A percentile compares a stretch with the other conserved stretches of the same genome.
Evolutionary conservation across 2,329 filamentous ascomycete genomes (phyloP).

Genomic region (Endothia cerciana): DNA sequence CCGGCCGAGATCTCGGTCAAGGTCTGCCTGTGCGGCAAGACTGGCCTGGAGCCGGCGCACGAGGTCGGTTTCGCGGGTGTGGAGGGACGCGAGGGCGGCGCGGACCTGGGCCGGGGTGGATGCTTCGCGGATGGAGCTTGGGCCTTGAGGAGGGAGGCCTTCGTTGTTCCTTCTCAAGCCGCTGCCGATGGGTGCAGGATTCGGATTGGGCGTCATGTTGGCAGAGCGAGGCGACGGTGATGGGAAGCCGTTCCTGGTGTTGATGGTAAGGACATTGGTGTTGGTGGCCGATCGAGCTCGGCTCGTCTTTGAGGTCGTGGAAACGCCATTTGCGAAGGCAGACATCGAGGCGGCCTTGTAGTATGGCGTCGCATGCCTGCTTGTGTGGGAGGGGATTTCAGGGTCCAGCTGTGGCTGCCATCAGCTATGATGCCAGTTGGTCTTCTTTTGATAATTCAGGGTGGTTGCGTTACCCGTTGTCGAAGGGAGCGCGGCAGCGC

Average conservation of each 20-base stretch:
- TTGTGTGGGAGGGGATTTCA: constrained; percentile 26
- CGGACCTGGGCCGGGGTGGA: constrained; percentile 79
- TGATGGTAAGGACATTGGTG: constrained; percentile 29
- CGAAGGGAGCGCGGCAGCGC: neutral
- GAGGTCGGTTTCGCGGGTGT: constrained; percentile 74
- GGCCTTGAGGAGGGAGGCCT: constrained; percentile 32
- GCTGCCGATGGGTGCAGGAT: constrained; percentile 24
- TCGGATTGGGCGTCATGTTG: constrained; percentile 21
- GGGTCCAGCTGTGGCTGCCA: constrained; percentile 24
- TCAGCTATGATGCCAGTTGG: constrained; percentile 20
- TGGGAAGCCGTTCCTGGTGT: constrained; percentile 28
- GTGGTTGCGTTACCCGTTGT: neutral
- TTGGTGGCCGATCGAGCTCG: constrained; percentile 30
- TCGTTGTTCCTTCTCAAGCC: constrained; percentile 27
- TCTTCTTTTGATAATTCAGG: constrained; percentile 2
- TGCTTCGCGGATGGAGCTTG: constrained; percentile 64
- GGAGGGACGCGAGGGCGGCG: constrained; percentile 73
- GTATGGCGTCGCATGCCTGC: constrained; percentile 48
- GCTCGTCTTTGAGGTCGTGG: constrained; percentile 35
- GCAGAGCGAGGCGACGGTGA: constrained; percentile 13
- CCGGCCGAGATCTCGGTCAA: constrained; percentile 83
- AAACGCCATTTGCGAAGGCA: constrained; percentile 49
- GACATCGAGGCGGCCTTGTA: constrained; percentile 51
- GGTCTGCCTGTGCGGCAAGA: constrained; percentile 80
- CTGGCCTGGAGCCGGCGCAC: constrained; percentile 76